Base-by-base conservation (phyloP, 331 rosid species). In the Rhamnella rubrinervis region DNA sequence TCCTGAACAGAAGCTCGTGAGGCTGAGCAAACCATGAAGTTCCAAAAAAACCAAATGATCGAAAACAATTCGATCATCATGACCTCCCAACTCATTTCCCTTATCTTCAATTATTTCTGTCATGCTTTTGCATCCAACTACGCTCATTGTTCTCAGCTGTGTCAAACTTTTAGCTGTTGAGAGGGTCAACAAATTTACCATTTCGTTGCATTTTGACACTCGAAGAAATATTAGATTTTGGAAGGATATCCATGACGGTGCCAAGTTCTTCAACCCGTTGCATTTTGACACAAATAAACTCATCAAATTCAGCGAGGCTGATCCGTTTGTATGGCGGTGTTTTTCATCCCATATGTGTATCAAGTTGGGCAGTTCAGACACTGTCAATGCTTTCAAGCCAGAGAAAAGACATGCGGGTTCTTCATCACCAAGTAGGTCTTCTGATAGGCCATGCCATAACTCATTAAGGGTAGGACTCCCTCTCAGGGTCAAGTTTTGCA, bases 281-380 rank as follows among this genome's bases (percentile, higher is more conserved):
- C 71, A 53, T 0, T 0, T 0, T 1, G 0, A 0, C 47, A 70
- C 21, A 0, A 0, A 0, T 0, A 46, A 46, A 25, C 1, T 1
- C 6, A 18, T 28, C 62, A 67, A 55, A 31, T 67, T 53, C 13
- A 26, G 51, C 1, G 53, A 67, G 13, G 52, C 21, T 3, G 1
- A 9, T 40, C 20, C 4, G 5, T 17, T 19, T 15, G 62, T 10
- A 23, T 69, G 31, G 31, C 31, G 20, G 13, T n/a, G 16, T 18
- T 59, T 59, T 0, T 47, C 49, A 2, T 11, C 37, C 37, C 74
- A 18, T 1, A 31, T 5, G 26, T 47, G 65, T 6, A n/a, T 19
- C 38, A 70, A 51, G 8, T 23, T 1, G 0, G 7, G 2, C 58
- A 59, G 26, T 0, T 0, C 0, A 0, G 0, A 0, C 14, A 59